These are phyloP conservation scores for Coemansia sp. DNA, from an alignment of 192 early-diverging fungal species.

Conservation along the genomic window DNA sequence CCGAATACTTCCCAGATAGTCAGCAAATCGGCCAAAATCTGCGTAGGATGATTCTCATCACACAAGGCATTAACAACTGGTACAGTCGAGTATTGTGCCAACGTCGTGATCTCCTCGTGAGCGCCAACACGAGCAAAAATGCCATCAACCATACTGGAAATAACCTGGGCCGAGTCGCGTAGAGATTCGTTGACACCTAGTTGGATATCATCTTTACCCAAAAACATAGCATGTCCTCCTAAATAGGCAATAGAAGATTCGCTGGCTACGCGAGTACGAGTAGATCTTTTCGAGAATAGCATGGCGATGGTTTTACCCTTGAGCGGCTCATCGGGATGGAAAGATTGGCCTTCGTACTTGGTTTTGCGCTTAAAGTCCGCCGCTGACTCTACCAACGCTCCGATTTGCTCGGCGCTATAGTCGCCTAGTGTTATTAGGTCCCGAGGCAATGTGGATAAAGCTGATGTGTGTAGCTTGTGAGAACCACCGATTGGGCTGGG, in stretches of 20 bases:
- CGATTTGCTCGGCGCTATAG: constrained; percentile 77
- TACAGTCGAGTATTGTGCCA: constrained; percentile 85
- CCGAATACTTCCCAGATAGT: constrained; percentile 84
- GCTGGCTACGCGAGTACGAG: constrained; percentile 93
- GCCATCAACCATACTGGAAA: constrained; percentile 95
- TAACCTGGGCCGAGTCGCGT: constrained; percentile 85
- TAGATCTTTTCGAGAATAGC: constrained; percentile 95
- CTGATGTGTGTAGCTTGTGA: constrained; percentile 14
- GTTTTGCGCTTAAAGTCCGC: constrained; percentile 78
- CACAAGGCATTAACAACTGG: constrained; percentile 98
- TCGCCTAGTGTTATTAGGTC: constrained; percentile 70
- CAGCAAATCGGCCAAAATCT: constrained; percentile 95
- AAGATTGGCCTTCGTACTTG: constrained; percentile 60
- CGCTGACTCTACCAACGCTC: constrained; percentile 75
- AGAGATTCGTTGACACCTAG: constrained; percentile 94
- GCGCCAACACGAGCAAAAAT: constrained; percentile 92
- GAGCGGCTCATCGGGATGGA: constrained; percentile 61
- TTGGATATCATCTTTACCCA: constrained; percentile 95
- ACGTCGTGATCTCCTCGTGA: constrained; percentile 86
- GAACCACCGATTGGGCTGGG: not conserved
- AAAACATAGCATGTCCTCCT: constrained; percentile 95
- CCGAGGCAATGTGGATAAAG: constrained; percentile 36
- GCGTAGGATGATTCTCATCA: constrained; percentile 94
- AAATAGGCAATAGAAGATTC: constrained; percentile 90
- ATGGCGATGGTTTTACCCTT: constrained; percentile 88